Evolutionary conservation across 768 basidiomycete genomes (phyloP).

Genomic region (Lactarius sp.): DNA sequence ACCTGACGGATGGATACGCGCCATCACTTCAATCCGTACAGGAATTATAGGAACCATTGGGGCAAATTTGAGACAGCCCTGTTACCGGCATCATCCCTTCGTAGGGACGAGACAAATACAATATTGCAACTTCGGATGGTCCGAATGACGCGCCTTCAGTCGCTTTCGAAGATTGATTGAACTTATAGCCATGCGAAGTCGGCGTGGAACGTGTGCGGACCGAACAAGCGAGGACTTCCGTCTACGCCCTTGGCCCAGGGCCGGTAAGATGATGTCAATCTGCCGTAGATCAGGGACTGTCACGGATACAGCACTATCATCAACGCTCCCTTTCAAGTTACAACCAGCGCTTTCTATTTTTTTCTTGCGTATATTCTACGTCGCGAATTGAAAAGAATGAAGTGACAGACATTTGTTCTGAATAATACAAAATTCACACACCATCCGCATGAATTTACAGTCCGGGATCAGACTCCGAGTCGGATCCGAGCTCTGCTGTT

Average conservation of each 20-base stretch:
- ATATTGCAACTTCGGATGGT: not conserved
- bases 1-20: not conserved
- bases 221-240: not conserved
- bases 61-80: not conserved
- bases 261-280: not conserved
- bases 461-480: not conserved
- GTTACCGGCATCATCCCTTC: not conserved
- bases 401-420: not conserved
- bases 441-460: not conserved
- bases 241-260: not conserved
- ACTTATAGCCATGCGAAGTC: not conserved
- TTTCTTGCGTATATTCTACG: not conserved
- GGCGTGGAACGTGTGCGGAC: not conserved
- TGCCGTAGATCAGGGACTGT: constrained; percentile 7
- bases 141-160: not conserved
- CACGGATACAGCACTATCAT: not conserved
- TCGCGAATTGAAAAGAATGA: not conserved
- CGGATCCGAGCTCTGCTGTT: not conserved
- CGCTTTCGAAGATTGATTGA: not conserved
- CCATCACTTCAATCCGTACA: not conserved
- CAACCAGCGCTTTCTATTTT: not conserved
- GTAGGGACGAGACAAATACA: not conserved
- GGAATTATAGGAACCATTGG: too few species aligned
- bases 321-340: not conserved
- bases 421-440: not conserved